phyloP scores from a whole-genome alignment of 2,329 filamentous ascomycete genomes.

The Colletotrichum trifolii region DNA sequence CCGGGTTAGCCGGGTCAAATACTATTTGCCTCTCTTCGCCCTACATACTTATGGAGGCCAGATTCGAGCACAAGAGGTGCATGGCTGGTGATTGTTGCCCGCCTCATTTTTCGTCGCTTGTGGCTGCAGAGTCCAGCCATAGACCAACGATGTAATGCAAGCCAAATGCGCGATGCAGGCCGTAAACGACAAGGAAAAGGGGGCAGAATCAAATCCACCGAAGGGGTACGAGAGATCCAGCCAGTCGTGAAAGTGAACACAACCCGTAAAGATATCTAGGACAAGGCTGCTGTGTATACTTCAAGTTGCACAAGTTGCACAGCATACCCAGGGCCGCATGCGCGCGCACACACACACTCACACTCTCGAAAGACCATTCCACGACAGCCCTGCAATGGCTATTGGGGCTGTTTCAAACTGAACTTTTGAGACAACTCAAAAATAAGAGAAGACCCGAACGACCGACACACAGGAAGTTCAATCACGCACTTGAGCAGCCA shows the following conservation, averaged over 20 bases:
- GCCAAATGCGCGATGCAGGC: slow-evolving; percentile 26
- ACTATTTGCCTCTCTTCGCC: slow-evolving; percentile 7
- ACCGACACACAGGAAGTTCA: too few relatives aligned
- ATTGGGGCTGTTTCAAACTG: slow-evolving; percentile 23
- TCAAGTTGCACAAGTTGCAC: slow-evolving; percentile 4
- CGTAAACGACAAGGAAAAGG: slow-evolving; percentile 10
- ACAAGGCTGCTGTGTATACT: slow-evolving; percentile 27
- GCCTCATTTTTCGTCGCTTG: slow-evolving; percentile 27
- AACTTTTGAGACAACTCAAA: slow-evolving; percentile 33
- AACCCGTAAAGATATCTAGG: neutral
- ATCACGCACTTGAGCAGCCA: neutral
- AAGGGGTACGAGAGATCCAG: slow-evolving; percentile 12
- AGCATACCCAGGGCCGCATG: too few relatives aligned
- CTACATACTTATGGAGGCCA: neutral
- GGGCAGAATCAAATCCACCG: slow-evolving; percentile 7
- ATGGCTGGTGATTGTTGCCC: slow-evolving; percentile 22
- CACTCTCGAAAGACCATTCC: slow-evolving; percentile 24
- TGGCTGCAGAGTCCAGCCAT: slow-evolving; percentile 6
- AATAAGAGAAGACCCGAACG: neutral
- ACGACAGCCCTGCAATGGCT: slow-evolving; percentile 33
- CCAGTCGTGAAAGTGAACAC: slow-evolving; percentile 12
- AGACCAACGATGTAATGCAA: slow-evolving; percentile 9
- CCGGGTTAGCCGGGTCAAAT: slow-evolving; percentile 33
- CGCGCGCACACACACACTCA: neutral
- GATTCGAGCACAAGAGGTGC: slow-evolving; percentile 15